A percentile compares a stretch with the other conserved stretches of the same genome.
Evolutionary conservation across 2,329 filamentous ascomycete species (phyloP).

Genomic region (Exophiala dermatitidis): DNA sequence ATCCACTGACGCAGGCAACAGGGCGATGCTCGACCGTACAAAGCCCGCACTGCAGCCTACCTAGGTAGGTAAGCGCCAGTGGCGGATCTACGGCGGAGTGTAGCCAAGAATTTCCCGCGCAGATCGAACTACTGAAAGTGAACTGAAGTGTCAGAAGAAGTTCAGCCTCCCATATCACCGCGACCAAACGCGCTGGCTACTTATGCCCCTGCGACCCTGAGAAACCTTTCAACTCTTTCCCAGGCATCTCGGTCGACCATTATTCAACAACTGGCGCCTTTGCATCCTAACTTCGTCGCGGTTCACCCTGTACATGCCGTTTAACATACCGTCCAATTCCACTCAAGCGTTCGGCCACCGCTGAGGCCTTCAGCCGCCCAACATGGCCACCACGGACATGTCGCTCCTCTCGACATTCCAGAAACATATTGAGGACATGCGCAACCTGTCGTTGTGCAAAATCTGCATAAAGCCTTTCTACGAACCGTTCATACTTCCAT

Average conservation of each 20-base stretch:
- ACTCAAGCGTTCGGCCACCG: background rate
- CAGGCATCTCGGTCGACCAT: too few relatives aligned
- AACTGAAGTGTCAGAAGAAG: too few relatives aligned
- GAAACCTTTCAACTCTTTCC: too few relatives aligned
- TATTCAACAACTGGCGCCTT: background rate
- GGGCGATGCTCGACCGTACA: background rate
- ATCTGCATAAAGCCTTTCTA: constrained; percentile 63
- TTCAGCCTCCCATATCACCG: background rate
- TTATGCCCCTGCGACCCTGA: too few relatives aligned
- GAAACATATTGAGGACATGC: constrained; percentile 55
- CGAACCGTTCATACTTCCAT: constrained; percentile 61
- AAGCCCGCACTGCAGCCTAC: background rate
- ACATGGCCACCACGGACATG: constrained; percentile 14
- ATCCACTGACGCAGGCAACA: background rate
- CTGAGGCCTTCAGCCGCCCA: background rate
- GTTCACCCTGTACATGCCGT: background rate
- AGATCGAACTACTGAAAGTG: too few relatives aligned
- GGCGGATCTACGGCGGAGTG: background rate
- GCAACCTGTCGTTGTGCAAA: constrained; percentile 57
- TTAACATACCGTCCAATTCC: background rate
- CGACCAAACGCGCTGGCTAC: background rate
- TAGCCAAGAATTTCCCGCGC: background rate
- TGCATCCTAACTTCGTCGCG: background rate
- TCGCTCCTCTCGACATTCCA: constrained; percentile 38
- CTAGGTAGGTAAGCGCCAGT: background rate